Conservation (phyloP, 257 asterid species). For the Rubia yunnanensis region DNA sequence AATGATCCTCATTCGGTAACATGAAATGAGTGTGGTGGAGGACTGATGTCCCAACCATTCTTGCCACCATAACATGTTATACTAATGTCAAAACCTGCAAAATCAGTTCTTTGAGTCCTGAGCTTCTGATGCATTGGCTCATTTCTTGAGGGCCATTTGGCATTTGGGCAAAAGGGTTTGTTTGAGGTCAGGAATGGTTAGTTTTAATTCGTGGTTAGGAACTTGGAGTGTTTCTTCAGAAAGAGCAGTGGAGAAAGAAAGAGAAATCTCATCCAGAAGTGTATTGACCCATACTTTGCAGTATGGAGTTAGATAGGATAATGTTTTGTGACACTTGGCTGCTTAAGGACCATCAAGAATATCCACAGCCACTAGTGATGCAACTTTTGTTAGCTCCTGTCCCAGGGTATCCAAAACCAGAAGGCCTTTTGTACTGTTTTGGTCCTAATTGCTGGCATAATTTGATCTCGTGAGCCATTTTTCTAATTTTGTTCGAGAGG, state of each 20-base stretch:
- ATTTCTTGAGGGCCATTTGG: not conserved
- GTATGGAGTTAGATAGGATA: conserved; percentile 54
- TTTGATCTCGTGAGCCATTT: not conserved
- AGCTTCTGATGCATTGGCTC: conserved; percentile 1
- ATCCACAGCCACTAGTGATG: conserved; percentile 19
- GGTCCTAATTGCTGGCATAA: not conserved
- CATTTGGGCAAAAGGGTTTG: not conserved
- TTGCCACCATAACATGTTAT: conserved; percentile 24
- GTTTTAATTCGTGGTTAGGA: not conserved
- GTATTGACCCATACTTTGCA: conserved; percentile 28
- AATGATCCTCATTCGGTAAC: conserved; percentile 24
- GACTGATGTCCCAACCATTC: conserved; percentile 57
- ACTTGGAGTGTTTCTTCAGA: not conserved
- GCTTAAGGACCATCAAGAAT: conserved; percentile 13
- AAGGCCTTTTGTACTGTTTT: not conserved
- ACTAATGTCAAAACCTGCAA: not conserved
- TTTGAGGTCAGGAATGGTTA: conserved; percentile 8
- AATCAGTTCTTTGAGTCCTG: not conserved
- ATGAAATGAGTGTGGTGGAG: conserved; percentile 38
- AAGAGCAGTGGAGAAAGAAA: not conserved
- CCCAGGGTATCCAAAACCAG: not conserved
- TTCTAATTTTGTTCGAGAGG: too few species aligned
- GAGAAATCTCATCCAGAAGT: conserved; percentile 11
- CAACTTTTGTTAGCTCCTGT: not conserved
- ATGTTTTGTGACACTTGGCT: conserved; percentile 29